Evolutionary conservation across 2,329 filamentous ascomycete species (phyloP), one percentile per base, ranked within the genome.

Genomic region (Parafenestella ontariensis): DNA sequence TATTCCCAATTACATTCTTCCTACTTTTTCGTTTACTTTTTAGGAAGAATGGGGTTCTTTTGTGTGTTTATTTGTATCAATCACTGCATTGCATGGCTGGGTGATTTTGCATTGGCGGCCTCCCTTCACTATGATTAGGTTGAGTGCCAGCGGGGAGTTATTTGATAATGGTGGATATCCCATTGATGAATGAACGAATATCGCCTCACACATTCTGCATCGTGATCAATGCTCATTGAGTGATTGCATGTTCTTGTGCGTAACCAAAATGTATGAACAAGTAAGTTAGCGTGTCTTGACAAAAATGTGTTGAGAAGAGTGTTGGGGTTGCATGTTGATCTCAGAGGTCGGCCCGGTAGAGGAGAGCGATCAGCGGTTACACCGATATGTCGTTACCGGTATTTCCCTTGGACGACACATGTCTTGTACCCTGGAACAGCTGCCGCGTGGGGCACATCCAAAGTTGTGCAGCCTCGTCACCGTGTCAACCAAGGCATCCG

Each of bases 71-170:
- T 40, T 45, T 37, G 28, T 59, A 26, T 26, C 24, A 23, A 5
- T n/a, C n/a, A 41, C 43, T 49, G 54, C 58, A 55, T 60, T 49
- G 39, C 46, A 41, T 33, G 46, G 45, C 39, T 47, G 52, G 23
- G 20, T 52, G 15, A 20, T 17, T 28, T 20, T 36, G 56, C 52
- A 58, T 58, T 46, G 45, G 36, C 46, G 49, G 58, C 55, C 58
- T 61, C 58, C 58, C 52, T 54, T 46, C 20, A 34, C n/a, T 39
- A 33, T 24, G 34, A 20, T 28, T 26, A 57, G 55, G 58, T 61
- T 39, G 55, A 48, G 54, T 44, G 58, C 58, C 58, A 28, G 34
- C 18, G 46, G 55, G 55, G 49, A 48, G 48, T 55, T 52, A 15
- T 37, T 54, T 42, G 24, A 45, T 23, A 28, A 49, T 46, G 33